These are phyloP conservation scores for Chaetothyriales sp. DNA, from an alignment of 2,329 filamentous ascomycete species.

Conservation along the genomic window DNA sequence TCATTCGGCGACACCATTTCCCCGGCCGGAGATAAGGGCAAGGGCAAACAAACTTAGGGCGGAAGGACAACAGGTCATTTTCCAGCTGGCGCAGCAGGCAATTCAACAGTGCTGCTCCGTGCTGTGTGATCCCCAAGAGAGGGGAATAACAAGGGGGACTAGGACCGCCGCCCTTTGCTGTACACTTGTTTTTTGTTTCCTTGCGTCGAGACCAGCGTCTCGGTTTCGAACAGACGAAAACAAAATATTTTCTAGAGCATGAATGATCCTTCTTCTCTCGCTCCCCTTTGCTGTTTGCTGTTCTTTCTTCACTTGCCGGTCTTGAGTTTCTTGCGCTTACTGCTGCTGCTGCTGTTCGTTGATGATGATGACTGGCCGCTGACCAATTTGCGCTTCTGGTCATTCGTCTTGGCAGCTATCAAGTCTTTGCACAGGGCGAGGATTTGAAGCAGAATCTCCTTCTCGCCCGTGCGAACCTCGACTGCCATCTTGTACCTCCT, in stretches of 20 bases:
- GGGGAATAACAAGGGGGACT: slow-evolving; percentile 9
- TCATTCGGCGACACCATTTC: neutral
- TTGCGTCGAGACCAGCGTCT: slow-evolving; percentile 15
- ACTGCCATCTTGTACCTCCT: slow-evolving; percentile 45
- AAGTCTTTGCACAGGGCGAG: slow-evolving; percentile 26
- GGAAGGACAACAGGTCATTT: too few species aligned
- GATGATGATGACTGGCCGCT: neutral
- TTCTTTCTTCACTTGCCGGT: slow-evolving; percentile 11
- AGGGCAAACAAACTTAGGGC: too few species aligned
- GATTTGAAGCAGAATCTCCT: slow-evolving; percentile 48
- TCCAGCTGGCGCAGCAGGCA: neutral
- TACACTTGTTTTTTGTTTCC: neutral
- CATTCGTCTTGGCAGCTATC: slow-evolving; percentile 17
- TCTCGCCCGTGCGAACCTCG: slow-evolving; percentile 58
- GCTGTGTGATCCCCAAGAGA: slow-evolving; percentile 14
- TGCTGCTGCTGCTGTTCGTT: slow-evolving; percentile 1
- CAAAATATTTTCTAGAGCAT: slow-evolving; percentile 2
- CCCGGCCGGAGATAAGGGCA: too few species aligned
- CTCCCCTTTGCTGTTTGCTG: slow-evolving; percentile 5
- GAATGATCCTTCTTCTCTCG: too few species aligned
- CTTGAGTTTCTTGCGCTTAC: slow-evolving; percentile 4
- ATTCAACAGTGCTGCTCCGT: neutral
- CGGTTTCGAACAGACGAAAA: slow-evolving; percentile 5
- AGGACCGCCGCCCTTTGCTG: slow-evolving; percentile 18
- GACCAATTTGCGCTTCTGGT: slow-evolving; percentile 21